Base-by-base conservation (phyloP, 352 stramenopile species). In the Globisporangium yorkense region DNA sequence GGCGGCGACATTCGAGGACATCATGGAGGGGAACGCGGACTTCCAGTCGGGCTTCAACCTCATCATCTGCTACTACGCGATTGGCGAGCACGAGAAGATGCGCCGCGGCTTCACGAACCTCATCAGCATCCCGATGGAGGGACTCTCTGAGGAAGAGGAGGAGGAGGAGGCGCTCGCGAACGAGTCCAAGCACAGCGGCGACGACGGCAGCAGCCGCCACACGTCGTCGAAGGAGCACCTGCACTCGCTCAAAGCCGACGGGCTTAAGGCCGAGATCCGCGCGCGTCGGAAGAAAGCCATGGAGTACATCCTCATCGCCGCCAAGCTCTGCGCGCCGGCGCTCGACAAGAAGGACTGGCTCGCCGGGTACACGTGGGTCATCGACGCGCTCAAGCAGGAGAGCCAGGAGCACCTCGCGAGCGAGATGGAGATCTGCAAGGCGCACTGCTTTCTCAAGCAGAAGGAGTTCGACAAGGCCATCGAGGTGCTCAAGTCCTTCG, bases 21-120 rank as follows among this genome's bases (percentile, higher is more conserved):
- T 98, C 29, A 98, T 99, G 92, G 85, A 94, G 51, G 80, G 82
- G 21, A 92, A 86, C 55, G 82, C 92, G 9, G 94, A 99, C 59
- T 96, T 98, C 66, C 93, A 98, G 70, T 95, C 94, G 8, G 94
- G 92, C 2, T 99, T 98, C 68, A 98, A 99, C 64, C 80, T 99
- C 49, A 87, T 99, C 33, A 82, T 99, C 54, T 99, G 96, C 68
- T 98, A 98, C 68, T 98, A 98, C 56, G 95, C 95, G 3, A 87
- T 98, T 49, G 96, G 96, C 29, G 92, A 99, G 68, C 77, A 93
- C 40, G 89, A 97, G 49, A 97, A 94, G 50, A 97, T 98, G 88
- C 90, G 93, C 33, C 80, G 85, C 16, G 81, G 82, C 3, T 99
- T 98, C 69, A 87, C 85, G 8, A 96, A 89, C 58, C 75, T 98